Evolutionary conservation across 805 yeast species (phyloP), one percentile per base, ranked within the genome.

Genomic region (Scheffersomyces ergatensis): DNA sequence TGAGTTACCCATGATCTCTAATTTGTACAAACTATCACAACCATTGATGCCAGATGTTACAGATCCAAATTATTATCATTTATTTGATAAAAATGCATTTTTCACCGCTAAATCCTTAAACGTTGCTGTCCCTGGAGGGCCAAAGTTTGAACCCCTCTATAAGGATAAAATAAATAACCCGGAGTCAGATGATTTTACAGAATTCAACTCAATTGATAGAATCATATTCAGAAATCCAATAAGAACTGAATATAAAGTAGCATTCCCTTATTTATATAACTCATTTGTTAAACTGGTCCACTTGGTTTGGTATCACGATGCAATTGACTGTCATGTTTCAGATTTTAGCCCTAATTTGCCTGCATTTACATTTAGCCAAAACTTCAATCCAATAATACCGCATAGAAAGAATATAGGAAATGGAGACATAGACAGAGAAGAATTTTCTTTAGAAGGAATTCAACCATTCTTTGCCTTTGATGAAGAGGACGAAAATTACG

Each of bases 61-160:
- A 6, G 84, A 82, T 57, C 68, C 77, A 14, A 85, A 86, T 53
- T 78, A 77, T 51, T 75, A 64, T 44, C 85, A 85, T 53, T 63
- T 89, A 30, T 92, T 90, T 58, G 89, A 90, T 51, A 80, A 79
- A 42, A 74, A 83, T 40, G 74, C 97, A 0, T 87, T 93, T 49
- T 78, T 84, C 59, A 90, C 97, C 0, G 95, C 98, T 0, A 93
- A 93, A 56, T 92, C 95, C 7, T 71, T 93, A 37, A 89, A 90
- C 54, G 74, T 83, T 34, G 84, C 95, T 1, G 71, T 93, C 25
- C 97, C 97, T 0, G 96, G 96, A 11, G 99, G 99, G 0, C 98
- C 99, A 11, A 87, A 85, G 57, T 93, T 89, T 62, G 98, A 90
- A 63, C 96, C 96, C 0, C 63, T 90, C 13, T 80, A 73, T 63